These are phyloP conservation scores for Candida verbasci DNA, from an alignment of 805 yeast genomes.

Conservation along the genomic window DNA sequence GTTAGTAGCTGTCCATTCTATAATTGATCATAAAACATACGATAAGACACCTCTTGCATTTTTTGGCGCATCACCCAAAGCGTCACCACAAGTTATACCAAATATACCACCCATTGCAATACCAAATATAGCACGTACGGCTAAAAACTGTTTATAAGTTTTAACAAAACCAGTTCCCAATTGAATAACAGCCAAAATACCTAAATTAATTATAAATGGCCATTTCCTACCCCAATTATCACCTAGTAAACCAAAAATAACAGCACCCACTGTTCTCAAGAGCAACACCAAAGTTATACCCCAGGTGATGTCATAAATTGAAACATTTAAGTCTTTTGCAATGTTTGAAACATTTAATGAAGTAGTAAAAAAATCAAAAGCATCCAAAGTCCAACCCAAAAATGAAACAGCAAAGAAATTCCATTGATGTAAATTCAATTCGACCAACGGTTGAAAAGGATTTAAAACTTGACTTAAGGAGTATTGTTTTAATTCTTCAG, in stretches of 20 bases:
- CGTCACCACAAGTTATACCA: conserved; percentile 62
- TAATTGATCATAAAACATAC: too few species aligned
- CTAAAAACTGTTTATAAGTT: conserved; percentile 55
- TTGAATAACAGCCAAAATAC: conserved; percentile 49
- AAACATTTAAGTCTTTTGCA: conserved; percentile 42
- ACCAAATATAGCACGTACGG: conserved; percentile 62
- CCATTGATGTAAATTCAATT: conserved; percentile 45
- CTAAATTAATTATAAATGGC: conserved; percentile 53
- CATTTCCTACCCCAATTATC: conserved; percentile 67
- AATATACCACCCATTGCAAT: conserved; percentile 69
- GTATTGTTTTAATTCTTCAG: conserved; percentile 32
- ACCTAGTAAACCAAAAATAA: conserved; percentile 57
- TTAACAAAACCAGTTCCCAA: conserved; percentile 64
- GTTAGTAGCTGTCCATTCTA: too few species aligned
- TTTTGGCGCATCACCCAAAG: conserved; percentile 61
- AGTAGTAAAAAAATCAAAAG: conserved; percentile 66
- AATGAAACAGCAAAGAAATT: conserved; percentile 56
- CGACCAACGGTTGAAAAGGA: conserved; percentile 40
- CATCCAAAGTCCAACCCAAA: conserved; percentile 68
- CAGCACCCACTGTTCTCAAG: conserved; percentile 70
- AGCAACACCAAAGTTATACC: conserved; percentile 69
- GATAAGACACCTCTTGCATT: conserved; percentile 58
- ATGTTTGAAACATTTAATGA: conserved; percentile 50
- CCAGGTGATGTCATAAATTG: conserved; percentile 57
- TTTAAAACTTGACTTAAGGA: conserved; percentile 39